Evolutionary conservation across 2,329 filamentous ascomycete species (phyloP).

Genomic region (Aspergillus felis): DNA sequence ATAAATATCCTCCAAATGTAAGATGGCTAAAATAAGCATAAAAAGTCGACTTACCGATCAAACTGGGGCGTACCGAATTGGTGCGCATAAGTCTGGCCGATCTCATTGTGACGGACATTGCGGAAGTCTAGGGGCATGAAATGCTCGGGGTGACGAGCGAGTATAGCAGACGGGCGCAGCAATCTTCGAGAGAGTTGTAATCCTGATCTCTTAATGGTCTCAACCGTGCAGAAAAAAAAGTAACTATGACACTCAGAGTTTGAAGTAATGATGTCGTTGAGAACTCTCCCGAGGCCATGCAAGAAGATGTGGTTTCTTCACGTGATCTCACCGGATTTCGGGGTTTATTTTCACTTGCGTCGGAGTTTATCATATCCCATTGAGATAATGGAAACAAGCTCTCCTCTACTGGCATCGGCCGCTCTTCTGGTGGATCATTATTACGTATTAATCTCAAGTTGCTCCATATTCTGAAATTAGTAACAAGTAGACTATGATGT

Average conservation of each 20-base stretch:
- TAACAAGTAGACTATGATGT: not conserved
- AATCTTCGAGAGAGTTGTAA: conserved; percentile 1
- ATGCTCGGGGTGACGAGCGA: conserved; percentile 23
- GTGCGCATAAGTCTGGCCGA: conserved; percentile 37
- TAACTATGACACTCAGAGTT: conserved; percentile 2
- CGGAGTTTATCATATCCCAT: conserved; percentile 2
- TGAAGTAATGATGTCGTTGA: conserved; percentile 10
- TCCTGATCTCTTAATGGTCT: not conserved
- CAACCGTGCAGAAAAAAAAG: not conserved
- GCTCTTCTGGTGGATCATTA: not conserved
- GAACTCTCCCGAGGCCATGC: conserved; percentile 8
- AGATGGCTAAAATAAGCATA: not conserved
- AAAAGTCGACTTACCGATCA: conserved; percentile 22
- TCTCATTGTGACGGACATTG: conserved; percentile 38
- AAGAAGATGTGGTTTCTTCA: conserved; percentile 8
- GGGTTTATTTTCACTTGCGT: conserved; percentile 8
- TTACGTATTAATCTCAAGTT: not conserved
- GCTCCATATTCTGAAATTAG: not conserved
- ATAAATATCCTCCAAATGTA: not conserved
- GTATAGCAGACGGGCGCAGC: conserved; percentile 8
- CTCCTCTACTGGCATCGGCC: not conserved
- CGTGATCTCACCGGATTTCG: conserved; percentile 12
- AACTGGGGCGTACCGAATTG: conserved; percentile 26
- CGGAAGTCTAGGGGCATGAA: conserved; percentile 25
- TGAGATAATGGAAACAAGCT: not conserved